Evolutionary conservation across 176 grass and related monocot species (phyloP).

Genomic region (Triticum monococcum): DNA sequence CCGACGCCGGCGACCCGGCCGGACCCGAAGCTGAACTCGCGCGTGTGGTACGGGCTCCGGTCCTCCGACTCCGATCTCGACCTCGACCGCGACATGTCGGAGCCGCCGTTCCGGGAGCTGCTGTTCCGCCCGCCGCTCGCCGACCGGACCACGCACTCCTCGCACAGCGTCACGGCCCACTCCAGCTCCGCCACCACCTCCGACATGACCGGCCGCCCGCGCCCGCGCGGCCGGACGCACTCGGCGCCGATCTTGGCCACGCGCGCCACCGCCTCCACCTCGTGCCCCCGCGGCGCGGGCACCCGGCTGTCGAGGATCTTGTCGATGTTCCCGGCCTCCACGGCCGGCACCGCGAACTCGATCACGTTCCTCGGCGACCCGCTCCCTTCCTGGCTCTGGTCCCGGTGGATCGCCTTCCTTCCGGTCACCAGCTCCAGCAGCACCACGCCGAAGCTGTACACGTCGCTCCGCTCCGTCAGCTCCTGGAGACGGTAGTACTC

Average conservation of each 20-base stretch:
- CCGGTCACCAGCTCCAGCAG: slow-evolving; percentile 87
- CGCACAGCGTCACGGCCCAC: slow-evolving; percentile 61
- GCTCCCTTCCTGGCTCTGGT: slow-evolving; percentile 41
- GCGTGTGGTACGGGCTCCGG: slow-evolving; percentile 35
- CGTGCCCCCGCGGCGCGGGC: slow-evolving; percentile 32
- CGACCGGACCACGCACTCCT: slow-evolving; percentile 20
- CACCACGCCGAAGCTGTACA: slow-evolving; percentile 97
- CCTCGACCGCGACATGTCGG: slow-evolving; percentile 42
- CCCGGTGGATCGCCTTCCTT: slow-evolving; percentile 68
- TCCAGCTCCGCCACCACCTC: slow-evolving; percentile 76
- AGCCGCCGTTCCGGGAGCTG: slow-evolving; percentile 39
- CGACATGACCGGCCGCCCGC: slow-evolving; percentile 61
- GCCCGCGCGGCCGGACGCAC: slow-evolving; percentile 58
- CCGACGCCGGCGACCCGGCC: neutral
- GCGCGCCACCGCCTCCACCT: slow-evolving; percentile 58
- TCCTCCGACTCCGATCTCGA: slow-evolving; percentile 53
- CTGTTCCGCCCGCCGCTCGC: neutral
- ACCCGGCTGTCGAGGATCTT: slow-evolving; percentile 56
- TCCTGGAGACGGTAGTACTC: slow-evolving; percentile 89
- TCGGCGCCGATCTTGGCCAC: slow-evolving; percentile 58
- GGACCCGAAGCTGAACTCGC: slow-evolving; percentile 23
- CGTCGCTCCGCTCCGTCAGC: slow-evolving; percentile 81
- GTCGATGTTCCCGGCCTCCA: slow-evolving; percentile 30
- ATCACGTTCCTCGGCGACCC: slow-evolving; percentile 66
- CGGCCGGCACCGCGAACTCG: slow-evolving; percentile 68